Percentiles rank a stretch among this genome's conserved stretches.
Evolutionary conservation across 768 basidiomycete species (phyloP).

Genomic region (Leccinellum rugosiceps): DNA sequence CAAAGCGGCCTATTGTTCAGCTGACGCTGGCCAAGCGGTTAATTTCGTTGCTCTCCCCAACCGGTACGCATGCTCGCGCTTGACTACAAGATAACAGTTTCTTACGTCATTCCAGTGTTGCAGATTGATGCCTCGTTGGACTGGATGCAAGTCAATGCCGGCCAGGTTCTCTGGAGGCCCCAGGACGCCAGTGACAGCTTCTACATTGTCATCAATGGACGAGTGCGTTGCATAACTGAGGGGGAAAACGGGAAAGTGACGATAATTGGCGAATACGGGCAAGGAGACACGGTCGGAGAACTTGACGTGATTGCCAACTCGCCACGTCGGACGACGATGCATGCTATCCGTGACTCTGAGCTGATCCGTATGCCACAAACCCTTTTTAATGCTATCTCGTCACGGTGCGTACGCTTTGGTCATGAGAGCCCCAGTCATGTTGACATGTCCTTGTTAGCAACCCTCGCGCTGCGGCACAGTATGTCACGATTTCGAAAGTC

Average conservation of each 20-base stretch:
- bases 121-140: conserved; percentile 97
- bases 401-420: conserved; percentile 46
- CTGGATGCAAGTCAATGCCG: conserved; percentile 97
- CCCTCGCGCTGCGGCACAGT: conserved; percentile 84
- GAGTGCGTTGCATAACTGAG: conserved; percentile 86
- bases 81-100: background rate
- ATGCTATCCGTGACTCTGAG: conserved; percentile 98
- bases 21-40: conserved; percentile 95
- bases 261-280: conserved; percentile 92
- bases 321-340: conserved; percentile 82
- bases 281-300: conserved; percentile 96
- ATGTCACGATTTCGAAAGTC: conserved; percentile 18
- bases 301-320: conserved; percentile 95
- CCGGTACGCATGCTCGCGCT: conserved; percentile 49
- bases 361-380: conserved; percentile 96
- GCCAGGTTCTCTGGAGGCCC: conserved; percentile 92
- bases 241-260: conserved; percentile 70
- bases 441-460: conserved; percentile 44
- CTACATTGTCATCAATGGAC: conserved; percentile 97
- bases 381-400: conserved; percentile 95
- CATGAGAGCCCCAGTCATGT: background rate
- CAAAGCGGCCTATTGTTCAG: conserved; percentile 92
- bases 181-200: conserved; percentile 92
- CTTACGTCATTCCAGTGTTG: conserved; percentile 54
- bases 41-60: conserved; percentile 89